Percentiles rank a stretch among this genome's conserved stretches.
Evolutionary conservation across 2,329 filamentous ascomycete species (phyloP).

Genomic region (Plenodomus biglobosus): DNA sequence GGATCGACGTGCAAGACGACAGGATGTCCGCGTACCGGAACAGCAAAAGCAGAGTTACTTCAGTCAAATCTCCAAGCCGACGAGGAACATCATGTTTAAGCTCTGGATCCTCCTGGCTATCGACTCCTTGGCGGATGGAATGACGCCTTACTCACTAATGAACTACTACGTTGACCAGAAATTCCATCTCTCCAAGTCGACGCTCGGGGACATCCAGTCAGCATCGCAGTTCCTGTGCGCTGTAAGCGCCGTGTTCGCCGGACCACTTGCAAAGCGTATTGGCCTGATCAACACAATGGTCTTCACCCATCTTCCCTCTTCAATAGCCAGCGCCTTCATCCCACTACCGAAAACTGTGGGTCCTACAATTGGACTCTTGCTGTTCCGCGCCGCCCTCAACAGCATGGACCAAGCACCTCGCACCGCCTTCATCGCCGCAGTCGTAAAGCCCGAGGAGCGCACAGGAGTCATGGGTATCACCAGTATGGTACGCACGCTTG

Average conservation of each 20-base stretch:
- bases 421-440: conserved; percentile 66
- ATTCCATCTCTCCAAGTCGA: conserved; percentile 50
- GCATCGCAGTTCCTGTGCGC: conserved; percentile 53
- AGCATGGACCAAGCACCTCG: conserved; percentile 71
- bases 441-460: conserved; percentile 64
- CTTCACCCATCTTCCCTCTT: conserved; percentile 60
- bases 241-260: conserved; percentile 59
- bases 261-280: conserved; percentile 59
- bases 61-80: conserved; percentile 58
- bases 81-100: conserved; percentile 62
- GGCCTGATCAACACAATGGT: conserved; percentile 62
- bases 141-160: conserved; percentile 47
- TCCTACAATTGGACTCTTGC: conserved; percentile 57
- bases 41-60: conserved; percentile 46
- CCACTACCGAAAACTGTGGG: conserved; percentile 56
- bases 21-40: conserved; percentile 18
- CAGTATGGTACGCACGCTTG: conserved; percentile 60
- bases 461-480: conserved; percentile 73
- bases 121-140: conserved; percentile 67
- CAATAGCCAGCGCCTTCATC: conserved; percentile 57
- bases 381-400: conserved; percentile 64
- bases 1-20: conserved; percentile 12
- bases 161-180: conserved; percentile 43
- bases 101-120: conserved; percentile 66
- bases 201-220: conserved; percentile 61